Evolutionary conservation across 768 basidiomycete species (phyloP).

Genomic region (Tricholoma matsutake): DNA sequence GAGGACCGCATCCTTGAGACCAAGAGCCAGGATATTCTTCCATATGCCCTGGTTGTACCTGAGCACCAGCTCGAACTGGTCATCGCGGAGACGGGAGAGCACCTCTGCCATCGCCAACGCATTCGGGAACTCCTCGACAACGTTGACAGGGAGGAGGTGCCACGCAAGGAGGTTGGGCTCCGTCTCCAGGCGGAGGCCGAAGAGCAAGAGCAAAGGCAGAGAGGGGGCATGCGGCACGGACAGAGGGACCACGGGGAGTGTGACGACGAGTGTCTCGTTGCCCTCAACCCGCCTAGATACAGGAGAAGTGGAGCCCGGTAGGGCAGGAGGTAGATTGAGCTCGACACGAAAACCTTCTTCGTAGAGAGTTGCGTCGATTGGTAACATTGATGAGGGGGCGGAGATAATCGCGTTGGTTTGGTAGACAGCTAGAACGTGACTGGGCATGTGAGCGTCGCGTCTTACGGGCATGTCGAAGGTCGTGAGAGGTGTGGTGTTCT

Average conservation of each 20-base stretch:
- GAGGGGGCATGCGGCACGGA: slow-evolving; percentile 53
- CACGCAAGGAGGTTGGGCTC: slow-evolving; percentile 45
- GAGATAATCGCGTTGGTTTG: slow-evolving; percentile 25
- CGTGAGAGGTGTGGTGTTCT: slow-evolving; percentile 31
- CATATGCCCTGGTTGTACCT: slow-evolving; percentile 58
- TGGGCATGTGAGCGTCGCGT: slow-evolving; percentile 47
- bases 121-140: slow-evolving; percentile 62
- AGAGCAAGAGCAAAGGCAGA: slow-evolving; percentile 56
- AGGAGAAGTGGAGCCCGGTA: slow-evolving; percentile 32
- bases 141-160: slow-evolving; percentile 49
- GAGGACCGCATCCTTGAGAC: slow-evolving; percentile 41
- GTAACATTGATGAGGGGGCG: slow-evolving; percentile 42
- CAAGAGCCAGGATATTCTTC: slow-evolving; percentile 59
- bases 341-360: slow-evolving; percentile 34
- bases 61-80: slow-evolving; percentile 35
- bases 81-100: slow-evolving; percentile 39
- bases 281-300: slow-evolving; percentile 22
- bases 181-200: slow-evolving; percentile 50
- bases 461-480: slow-evolving; percentile 48
- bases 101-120: slow-evolving; percentile 53
- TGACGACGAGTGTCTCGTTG: slow-evolving; percentile 32
- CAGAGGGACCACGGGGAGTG: slow-evolving; percentile 50
- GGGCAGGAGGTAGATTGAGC: slow-evolving; percentile 32
- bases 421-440: slow-evolving; percentile 53
- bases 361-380: slow-evolving; percentile 50